Conservation (phyloP, 1,284 basidiomycete species). For the Cryptococcus amylolentus region DNA sequence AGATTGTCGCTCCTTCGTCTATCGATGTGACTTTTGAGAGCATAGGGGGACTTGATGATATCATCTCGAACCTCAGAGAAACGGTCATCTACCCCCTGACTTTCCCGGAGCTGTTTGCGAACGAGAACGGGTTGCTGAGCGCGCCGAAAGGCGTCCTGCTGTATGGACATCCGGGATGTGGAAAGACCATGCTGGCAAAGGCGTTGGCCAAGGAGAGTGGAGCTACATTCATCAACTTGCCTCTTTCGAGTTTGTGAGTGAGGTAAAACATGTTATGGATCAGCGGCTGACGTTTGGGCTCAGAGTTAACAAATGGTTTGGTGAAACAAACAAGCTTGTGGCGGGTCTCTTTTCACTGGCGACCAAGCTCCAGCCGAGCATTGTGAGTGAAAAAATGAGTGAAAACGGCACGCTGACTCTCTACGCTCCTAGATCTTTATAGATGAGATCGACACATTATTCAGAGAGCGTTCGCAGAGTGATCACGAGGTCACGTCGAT, state of each 20-base stretch:
- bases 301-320: conserved; percentile 87
- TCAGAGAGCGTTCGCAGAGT: conserved; percentile 76
- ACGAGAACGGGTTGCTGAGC: conserved; percentile 56
- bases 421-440: conserved; percentile 60
- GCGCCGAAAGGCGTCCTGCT: conserved; percentile 68
- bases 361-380: conserved; percentile 67
- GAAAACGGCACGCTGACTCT: background rate
- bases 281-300: conserved; percentile 1
- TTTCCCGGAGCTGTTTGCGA: conserved; percentile 85
- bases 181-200: conserved; percentile 93
- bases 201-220: conserved; percentile 94
- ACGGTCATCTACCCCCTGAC: conserved; percentile 94
- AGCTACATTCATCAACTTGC: conserved; percentile 93
- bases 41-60: conserved; percentile 90
- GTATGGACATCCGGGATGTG: conserved; percentile 87
- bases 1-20: conserved; percentile 54
- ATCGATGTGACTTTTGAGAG: conserved; percentile 53
- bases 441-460: conserved; percentile 81
- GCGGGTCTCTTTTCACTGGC: conserved; percentile 77
- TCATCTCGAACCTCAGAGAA: conserved; percentile 86
- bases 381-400: conserved; percentile 46
- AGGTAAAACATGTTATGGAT: conserved; percentile 36
- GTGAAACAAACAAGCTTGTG: conserved; percentile 97
- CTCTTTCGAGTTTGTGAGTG: conserved; percentile 59
- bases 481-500: conserved; percentile 98